These are phyloP conservation scores for Elasticomyces elasticus DNA, from an alignment of 495 filamentous ascomycete species.

Conservation along the genomic window DNA sequence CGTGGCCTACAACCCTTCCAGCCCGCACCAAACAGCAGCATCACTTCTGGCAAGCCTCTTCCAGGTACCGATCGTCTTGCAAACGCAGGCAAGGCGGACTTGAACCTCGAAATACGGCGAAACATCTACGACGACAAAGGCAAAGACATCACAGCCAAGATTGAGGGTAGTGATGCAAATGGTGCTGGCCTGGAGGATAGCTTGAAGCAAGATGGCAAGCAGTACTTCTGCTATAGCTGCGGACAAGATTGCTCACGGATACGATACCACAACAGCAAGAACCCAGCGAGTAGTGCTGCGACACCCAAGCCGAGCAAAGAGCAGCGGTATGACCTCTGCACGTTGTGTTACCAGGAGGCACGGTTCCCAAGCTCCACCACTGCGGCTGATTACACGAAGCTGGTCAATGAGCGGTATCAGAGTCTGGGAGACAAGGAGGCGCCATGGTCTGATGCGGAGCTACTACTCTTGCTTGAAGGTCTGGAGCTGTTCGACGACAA, in stretches of 20 bases:
- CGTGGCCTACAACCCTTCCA: constrained; percentile 92
- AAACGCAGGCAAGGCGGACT: constrained; percentile 61
- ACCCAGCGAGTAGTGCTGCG: constrained; percentile 22
- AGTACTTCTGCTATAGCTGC: constrained; percentile 77
- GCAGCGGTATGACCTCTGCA: constrained; percentile 70
- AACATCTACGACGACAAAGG: constrained; percentile 92
- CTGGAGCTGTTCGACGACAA: constrained; percentile 80
- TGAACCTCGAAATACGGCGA: constrained; percentile 81
- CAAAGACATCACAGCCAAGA: constrained; percentile 53
- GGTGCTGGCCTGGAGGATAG: constrained; percentile 47
- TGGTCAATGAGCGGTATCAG: constrained; percentile 74
- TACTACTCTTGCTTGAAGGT: constrained; percentile 74
- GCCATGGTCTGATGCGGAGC: constrained; percentile 83
- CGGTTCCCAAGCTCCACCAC: constrained; percentile 65
- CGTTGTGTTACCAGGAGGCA: constrained; percentile 75
- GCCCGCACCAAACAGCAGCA: constrained; percentile 63
- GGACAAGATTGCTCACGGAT: constrained; percentile 86
- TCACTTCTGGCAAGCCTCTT: constrained; percentile 65
- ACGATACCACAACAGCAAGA: constrained; percentile 75
- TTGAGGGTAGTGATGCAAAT: constrained; percentile 34
- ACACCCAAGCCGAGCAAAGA: constrained; percentile 47
- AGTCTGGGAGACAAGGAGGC: constrained; percentile 67
- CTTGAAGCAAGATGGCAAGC: constrained; percentile 54
- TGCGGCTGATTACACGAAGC: constrained; percentile 66
- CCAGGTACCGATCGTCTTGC: constrained; percentile 64